Evolutionary conservation across 2,329 filamentous ascomycete species (phyloP), one percentile per base, ranked within the genome.

Genomic region (Botryotinia narcissicola): DNA sequence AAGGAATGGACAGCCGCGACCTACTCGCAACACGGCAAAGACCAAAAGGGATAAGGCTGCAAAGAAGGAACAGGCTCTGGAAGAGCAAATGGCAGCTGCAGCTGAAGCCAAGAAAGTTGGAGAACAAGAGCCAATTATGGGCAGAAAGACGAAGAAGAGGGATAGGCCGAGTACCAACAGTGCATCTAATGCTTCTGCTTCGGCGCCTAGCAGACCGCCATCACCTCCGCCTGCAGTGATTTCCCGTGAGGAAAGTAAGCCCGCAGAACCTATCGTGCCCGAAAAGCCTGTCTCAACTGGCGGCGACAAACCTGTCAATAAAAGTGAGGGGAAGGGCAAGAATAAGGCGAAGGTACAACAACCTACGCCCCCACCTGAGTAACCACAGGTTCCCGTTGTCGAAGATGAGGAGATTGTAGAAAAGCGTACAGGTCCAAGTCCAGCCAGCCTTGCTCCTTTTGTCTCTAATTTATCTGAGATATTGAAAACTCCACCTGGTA

Each of bases 111-210:
- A 76, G 40, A 77, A 80, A 51, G 81, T 86, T 66, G 85, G 86
- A 76, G 84, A 85, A 16, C 85, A 88, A 76, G 93, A 90, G 12
- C 93, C 93, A 0, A 92, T 97, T 59, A 81, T 94, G 67, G 92
- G 92, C 48, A 89, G 93, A 70, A 94, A 94, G 85, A 95, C 94
- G 85, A 96, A 95, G 83, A 89, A 93, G 85, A 95, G 94, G 83
- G 90, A 92, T 78, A 91, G 89, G 78, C 78, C 77, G 10, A 70
- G n/a, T 10, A 74, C 79, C 2, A 83, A 82, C 78, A 80, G 74
- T 64, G 75, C 76, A 51, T 73, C 75, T 54, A 76, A 76, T 67
- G 77, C 73, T 25, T 79, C 79, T 69, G 80, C 79, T 18, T 79
- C 80, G 32, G 75, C 69, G 42, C 74, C 72, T 59, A 80, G 78